Evolutionary conservation across 2,329 filamentous ascomycete genomes (phyloP), one percentile per base, ranked within the genome.

Genomic region (Cladosporium sp.): DNA sequence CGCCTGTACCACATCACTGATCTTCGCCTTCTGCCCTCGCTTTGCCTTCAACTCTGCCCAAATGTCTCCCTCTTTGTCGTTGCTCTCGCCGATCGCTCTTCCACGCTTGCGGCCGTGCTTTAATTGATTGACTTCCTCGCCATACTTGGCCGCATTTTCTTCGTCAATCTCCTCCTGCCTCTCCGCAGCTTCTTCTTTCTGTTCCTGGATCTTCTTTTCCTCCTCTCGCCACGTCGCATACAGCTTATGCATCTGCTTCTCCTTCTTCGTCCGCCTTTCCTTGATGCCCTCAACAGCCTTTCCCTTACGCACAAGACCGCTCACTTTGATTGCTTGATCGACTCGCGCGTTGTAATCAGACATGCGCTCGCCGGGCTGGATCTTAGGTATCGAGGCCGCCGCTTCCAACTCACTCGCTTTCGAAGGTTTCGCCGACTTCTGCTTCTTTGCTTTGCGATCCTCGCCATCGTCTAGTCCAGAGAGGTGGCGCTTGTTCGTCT

Each of bases 321-420:
- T 78, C 0, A 99, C 75, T 0, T 93, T 93, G 6, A 97, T 78
- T 0, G 90, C 86, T 49, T 90, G 88, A 69, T 97, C 88, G 6
- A 99, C 94, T 28, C 92, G 85, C 10, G 86, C 83, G 7, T 86
- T 78, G 70, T 95, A 99, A 53, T 95, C 89, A 4, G 87, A 84
- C 68, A 97, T 77, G 52, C 84, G 84, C 73, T 99, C 94, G 52
- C 91, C 90, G 0, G 92, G 91, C 15, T 84, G 82, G 62, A 97
- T 97, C 48, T 83, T 89, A 0, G 85, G 86, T 2, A 80, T 67
- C n/a, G n/a, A n/a, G 24, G 78, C 74, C 17, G 3, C 52, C 9
- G 49, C 49, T n/a, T 65, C 37, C 6, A 42, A 35, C 25, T 49
- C 54, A 15, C 57, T 50, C 24, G 53, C 49, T 32, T 61, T 45